phyloP scores from a whole-genome alignment of 2,329 filamentous ascomycete species.

The Ceratocystis huliohia region DNA sequence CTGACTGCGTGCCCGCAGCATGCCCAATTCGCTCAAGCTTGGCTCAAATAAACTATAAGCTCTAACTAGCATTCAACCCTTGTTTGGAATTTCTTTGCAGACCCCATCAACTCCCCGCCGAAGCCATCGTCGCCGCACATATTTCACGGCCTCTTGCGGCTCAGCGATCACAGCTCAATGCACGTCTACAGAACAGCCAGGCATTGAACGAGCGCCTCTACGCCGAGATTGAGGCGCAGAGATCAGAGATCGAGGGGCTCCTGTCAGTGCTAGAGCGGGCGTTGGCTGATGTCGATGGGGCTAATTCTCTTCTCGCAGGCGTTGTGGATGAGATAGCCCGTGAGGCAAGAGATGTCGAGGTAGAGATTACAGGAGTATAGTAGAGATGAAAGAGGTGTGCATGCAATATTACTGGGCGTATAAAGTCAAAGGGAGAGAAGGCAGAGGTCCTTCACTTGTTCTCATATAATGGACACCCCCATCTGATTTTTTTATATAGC shows the following conservation, averaged over 20 bases:
- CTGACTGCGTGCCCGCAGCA: neutral
- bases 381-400: too few species aligned
- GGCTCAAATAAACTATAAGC: neutral
- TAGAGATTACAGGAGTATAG: slow-evolving; percentile 29
- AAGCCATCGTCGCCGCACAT: slow-evolving; percentile 42
- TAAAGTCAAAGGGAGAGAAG: neutral
- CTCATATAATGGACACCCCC: neutral
- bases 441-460: neutral
- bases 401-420: too few species aligned
- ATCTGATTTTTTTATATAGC: neutral
- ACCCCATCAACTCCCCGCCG: slow-evolving; percentile 44
- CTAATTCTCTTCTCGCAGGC: slow-evolving; percentile 37
- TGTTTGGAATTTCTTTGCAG: slow-evolving; percentile 25
- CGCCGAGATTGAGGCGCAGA: slow-evolving; percentile 40
- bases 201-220: slow-evolving; percentile 43
- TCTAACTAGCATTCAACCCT: too few species aligned
- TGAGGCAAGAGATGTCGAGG: slow-evolving; percentile 38
- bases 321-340: slow-evolving; percentile 37
- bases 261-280: slow-evolving; percentile 38
- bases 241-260: slow-evolving; percentile 41
- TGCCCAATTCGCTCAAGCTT: slow-evolving; percentile 10
- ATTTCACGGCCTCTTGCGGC: slow-evolving; percentile 39
- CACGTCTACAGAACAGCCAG: slow-evolving; percentile 43
- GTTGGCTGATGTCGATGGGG: slow-evolving; percentile 42
- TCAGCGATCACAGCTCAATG: slow-evolving; percentile 45